Evolutionary conservation across 257 asterid species (phyloP).

Genomic region (Lycium ferocissimum): DNA sequence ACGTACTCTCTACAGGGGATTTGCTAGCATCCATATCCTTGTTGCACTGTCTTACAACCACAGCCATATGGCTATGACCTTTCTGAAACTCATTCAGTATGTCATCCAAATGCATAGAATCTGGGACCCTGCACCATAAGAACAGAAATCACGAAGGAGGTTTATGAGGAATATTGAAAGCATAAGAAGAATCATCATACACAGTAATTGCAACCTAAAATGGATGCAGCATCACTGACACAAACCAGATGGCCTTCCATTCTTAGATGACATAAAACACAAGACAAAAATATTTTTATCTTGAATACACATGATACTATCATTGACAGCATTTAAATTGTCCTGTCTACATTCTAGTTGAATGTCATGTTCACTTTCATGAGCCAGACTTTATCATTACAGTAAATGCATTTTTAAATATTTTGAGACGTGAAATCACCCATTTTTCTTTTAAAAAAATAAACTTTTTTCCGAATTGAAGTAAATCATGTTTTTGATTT

Average conservation of each 20-base stretch:
- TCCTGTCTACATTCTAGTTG: not conserved
- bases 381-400: not conserved
- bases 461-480: not conserved
- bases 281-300: not conserved
- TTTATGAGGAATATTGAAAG: conserved; percentile 17
- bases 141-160: not conserved
- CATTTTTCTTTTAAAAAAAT: not conserved
- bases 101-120: conserved; percentile 85
- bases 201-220: not conserved
- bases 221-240: not conserved
- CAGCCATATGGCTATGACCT: conserved; percentile 99
- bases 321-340: not conserved
- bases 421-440: not conserved
- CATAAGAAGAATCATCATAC: not conserved
- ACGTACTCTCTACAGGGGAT: conserved; percentile 47
- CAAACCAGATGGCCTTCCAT: conserved; percentile 21
- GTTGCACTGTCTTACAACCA: conserved; percentile 67
- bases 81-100: conserved; percentile 95
- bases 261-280: not conserved
- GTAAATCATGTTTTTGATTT: not conserved
- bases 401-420: not conserved
- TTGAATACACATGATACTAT: not conserved
- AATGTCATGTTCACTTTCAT: not conserved
- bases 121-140: conserved; percentile 63
- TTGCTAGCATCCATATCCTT: conserved; percentile 44